Percentiles rank a stretch among this genome's conserved stretches.
These are phyloP conservation scores for Globisporangium cylindrosporum DNA, from an alignment of 352 stramenopile species.

Conservation along the genomic window DNA sequence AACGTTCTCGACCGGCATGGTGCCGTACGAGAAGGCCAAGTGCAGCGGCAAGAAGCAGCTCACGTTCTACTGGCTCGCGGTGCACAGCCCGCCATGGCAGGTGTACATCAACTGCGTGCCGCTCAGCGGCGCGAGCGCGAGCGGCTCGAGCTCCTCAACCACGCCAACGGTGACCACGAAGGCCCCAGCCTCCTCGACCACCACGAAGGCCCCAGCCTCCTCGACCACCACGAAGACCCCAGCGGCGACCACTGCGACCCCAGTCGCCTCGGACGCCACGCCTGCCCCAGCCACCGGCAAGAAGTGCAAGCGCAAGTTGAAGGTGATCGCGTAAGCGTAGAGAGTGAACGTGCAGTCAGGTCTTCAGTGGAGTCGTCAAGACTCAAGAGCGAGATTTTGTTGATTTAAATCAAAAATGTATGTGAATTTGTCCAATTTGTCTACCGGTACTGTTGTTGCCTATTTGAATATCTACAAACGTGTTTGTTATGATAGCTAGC, in stretches of 20 bases:
- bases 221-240: too few species aligned
- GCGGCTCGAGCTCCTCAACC: not conserved
- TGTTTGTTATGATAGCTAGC: too few species aligned
- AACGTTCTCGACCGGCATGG: conserved; percentile 1
- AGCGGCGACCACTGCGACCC: not conserved
- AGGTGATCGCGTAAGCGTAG: not conserved
- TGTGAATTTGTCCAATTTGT: too few species aligned
- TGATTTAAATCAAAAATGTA: too few species aligned
- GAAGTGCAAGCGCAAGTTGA: not conserved
- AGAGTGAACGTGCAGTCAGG: not conserved
- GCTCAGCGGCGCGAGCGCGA: conserved; percentile 9
- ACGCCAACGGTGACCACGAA: not conserved
- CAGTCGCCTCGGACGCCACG: not conserved
- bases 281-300: not conserved
- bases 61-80: conserved; percentile 38
- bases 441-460: too few species aligned
- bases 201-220: not conserved
- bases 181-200: not conserved
- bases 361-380: too few species aligned
- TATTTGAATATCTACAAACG: too few species aligned
- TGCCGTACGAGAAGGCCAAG: conserved; percentile 30
- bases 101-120: conserved; percentile 19
- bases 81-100: conserved; percentile 16
- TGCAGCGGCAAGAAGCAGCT: conserved; percentile 30
- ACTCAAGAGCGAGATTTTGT: not conserved